phyloP scores from a whole-genome alignment of 345 rosid species.

The Anastatica hierochuntica region DNA sequence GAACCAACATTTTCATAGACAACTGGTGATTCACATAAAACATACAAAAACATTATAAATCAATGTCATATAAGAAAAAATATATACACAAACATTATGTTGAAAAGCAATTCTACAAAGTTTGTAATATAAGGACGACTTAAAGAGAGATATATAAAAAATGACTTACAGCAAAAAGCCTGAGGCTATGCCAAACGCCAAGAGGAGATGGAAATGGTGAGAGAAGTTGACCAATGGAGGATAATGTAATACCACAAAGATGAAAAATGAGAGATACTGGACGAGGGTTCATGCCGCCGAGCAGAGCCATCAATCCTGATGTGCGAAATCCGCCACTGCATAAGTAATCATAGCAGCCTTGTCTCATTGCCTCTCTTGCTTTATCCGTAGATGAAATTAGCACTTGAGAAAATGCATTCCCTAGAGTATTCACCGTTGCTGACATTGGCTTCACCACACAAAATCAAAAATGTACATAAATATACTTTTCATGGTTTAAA shows the following conservation, averaged over 20 bases:
- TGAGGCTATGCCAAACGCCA: conserved; percentile 23
- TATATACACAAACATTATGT: too few species aligned
- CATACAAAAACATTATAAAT: too few species aligned
- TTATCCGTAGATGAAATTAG: conserved; percentile 24
- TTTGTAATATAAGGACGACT: too few species aligned
- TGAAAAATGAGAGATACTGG: conserved; percentile 22
- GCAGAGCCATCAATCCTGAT: conserved; percentile 19
- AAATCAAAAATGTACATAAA: neutral
- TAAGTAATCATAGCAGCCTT: conserved; percentile 26
- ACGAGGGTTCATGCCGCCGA: conserved; percentile 25
- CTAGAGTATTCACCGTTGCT: conserved; percentile 32
- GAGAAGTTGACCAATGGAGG: conserved; percentile 16
- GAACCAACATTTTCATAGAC: too few species aligned
- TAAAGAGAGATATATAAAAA: neutral
- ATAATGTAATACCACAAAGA: conserved; percentile 16
- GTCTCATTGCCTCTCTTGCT: conserved; percentile 26
- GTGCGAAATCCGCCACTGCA: conserved; percentile 11
- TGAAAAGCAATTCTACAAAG: too few species aligned
- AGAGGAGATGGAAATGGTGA: conserved; percentile 28
- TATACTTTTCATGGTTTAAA: neutral
- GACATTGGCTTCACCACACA: conserved; percentile 22
- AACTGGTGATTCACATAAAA: too few species aligned
- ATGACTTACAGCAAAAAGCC: conserved; percentile 11
- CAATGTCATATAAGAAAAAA: too few species aligned
- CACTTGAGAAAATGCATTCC: conserved; percentile 14